Evolutionary conservation across 306 rosid species (phyloP).

Genomic region (Vigna trinervia): DNA sequence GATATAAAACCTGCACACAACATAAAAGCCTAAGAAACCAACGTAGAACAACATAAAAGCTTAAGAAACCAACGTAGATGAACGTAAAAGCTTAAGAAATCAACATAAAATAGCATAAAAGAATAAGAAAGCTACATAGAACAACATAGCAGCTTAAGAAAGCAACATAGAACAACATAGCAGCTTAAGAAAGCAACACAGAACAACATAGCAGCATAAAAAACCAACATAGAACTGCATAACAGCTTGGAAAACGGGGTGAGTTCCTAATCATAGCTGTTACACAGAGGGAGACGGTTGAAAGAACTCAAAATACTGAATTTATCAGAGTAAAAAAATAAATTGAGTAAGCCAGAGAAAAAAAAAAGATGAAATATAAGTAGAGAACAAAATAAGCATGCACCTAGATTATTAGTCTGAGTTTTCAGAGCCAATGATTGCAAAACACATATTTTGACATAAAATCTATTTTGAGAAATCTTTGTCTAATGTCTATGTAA

Average conservation of each 20-base stretch:
- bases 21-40: slow-evolving; percentile 15
- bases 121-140: not conserved
- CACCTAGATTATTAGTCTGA: not conserved
- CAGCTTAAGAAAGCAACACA: not conserved
- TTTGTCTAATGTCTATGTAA: not conserved
- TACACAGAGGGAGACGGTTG: not conserved
- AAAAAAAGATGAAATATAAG: not conserved
- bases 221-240: not conserved
- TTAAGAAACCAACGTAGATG: not conserved
- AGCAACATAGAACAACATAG: not conserved
- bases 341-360: not conserved
- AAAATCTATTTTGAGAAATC: not conserved
- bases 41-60: not conserved
- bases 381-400: not conserved
- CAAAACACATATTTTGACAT: not conserved
- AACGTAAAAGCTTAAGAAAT: slow-evolving; percentile 4
- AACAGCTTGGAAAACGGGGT: not conserved
- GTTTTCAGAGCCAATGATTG: not conserved
- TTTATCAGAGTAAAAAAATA: not conserved
- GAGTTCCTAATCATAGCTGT: not conserved
- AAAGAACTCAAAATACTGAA: not conserved
- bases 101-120: not conserved
- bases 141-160: slow-evolving; percentile 10
- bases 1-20: not conserved
- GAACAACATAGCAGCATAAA: slow-evolving; percentile 11